A percentile compares a stretch with the other conserved stretches of the same genome.
Evolutionary conservation across 306 rosid genomes (phyloP).

Genomic region (Lithocarpus polystachyus): DNA sequence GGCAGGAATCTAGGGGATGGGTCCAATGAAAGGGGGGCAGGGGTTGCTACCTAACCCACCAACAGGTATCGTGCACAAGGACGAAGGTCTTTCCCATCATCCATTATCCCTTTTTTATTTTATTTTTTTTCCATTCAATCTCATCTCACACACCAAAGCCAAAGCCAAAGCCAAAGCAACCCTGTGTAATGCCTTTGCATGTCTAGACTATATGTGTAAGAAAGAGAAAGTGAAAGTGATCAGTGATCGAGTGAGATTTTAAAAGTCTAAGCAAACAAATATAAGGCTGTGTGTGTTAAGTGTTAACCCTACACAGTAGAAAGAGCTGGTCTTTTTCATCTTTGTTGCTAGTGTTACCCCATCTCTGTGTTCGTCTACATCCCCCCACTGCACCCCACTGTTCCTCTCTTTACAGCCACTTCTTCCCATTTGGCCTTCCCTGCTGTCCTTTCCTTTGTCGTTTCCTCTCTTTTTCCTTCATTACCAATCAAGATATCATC

Average conservation of each 20-base stretch:
- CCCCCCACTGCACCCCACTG: not conserved
- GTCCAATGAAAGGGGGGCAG: conserved; percentile 90
- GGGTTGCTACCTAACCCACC: conserved; percentile 98
- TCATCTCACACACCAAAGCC: not conserved
- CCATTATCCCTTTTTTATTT: conserved; percentile 29
- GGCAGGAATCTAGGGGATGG: conserved; percentile 85
- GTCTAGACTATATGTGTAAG: not conserved
- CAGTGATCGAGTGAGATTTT: not conserved
- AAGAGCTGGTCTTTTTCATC: too few relatives aligned
- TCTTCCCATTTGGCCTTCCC: conserved; percentile 24
- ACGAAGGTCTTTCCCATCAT: conserved; percentile 74
- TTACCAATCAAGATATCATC: not conserved
- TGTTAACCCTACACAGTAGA: too few relatives aligned
- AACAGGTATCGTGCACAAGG: conserved; percentile 90
- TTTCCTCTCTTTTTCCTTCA: not conserved
- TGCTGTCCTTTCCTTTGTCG: not conserved
- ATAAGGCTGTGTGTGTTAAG: not conserved
- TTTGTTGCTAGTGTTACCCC: too few relatives aligned
- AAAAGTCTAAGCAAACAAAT: conserved; percentile 16
- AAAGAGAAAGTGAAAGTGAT: too few relatives aligned
- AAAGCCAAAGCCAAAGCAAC: not conserved
- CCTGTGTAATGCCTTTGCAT: conserved; percentile 8
- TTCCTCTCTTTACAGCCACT: conserved; percentile 24
- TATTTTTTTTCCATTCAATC: conserved; percentile 7
- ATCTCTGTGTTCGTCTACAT: not conserved